Evolutionary conservation across 345 rosid genomes (phyloP).

Genomic region (Acer yangbiense): DNA sequence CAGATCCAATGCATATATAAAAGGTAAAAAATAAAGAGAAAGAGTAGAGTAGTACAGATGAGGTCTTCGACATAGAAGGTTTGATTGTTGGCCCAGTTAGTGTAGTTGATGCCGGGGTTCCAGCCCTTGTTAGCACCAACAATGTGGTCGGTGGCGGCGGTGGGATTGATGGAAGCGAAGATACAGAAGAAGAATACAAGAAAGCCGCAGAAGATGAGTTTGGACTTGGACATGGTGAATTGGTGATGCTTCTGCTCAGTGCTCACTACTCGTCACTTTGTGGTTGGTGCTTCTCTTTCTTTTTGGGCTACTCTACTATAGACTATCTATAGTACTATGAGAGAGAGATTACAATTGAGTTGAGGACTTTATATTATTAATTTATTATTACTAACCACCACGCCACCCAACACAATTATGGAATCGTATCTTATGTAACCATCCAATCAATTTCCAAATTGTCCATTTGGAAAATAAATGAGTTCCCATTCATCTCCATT

Average conservation of each 20-base stretch:
- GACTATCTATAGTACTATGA: no score
- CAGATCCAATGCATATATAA: conserved; percentile 1
- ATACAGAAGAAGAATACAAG: conserved; percentile 31
- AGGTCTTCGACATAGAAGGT: conserved; percentile 76
- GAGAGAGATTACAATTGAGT: neutral
- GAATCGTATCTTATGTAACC: no score
- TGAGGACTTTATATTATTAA: no score
- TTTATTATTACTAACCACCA: no score
- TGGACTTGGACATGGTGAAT: conserved; percentile 2
- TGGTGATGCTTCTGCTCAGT: neutral
- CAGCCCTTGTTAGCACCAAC: conserved; percentile 87
- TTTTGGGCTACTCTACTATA: neutral
- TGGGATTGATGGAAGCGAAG: conserved; percentile 25
- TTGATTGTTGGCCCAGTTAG: conserved; percentile 70
- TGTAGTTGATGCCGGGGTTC: conserved; percentile 81
- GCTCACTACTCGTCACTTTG: neutral
- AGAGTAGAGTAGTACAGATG: conserved; percentile 46
- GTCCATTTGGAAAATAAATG: no score
- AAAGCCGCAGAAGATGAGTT: conserved; percentile 17
- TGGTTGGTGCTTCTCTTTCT: neutral
- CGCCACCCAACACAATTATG: no score
- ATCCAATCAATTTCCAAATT: no score
- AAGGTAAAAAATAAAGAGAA: neutral
- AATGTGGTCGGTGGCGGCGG: conserved; percentile 75
- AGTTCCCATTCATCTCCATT: no score